phyloP scores from a whole-genome alignment of 176 grass and related monocot species.

The Oryza meridionalis region DNA sequence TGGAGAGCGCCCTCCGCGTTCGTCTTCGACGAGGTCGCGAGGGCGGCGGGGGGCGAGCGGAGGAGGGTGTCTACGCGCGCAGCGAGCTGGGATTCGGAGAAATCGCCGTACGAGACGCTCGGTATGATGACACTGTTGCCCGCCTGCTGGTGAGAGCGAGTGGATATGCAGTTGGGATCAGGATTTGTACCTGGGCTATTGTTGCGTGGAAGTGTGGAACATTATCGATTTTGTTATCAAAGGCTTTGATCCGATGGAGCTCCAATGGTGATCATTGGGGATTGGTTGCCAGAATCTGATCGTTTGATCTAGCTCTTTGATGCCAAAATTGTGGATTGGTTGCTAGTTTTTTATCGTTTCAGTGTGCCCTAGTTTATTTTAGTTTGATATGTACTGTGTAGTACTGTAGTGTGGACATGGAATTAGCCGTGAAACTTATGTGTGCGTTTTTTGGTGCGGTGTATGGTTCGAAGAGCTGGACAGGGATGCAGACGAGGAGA shows the following conservation, averaged over 20 bases:
- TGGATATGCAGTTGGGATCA: slow-evolving; percentile 8
- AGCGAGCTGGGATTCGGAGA: slow-evolving; percentile 87
- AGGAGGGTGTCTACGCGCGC: slow-evolving; percentile 79
- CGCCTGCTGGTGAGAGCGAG: background rate
- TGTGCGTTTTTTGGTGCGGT: slow-evolving; percentile 8
- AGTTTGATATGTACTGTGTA: slow-evolving; percentile 7
- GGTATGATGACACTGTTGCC: slow-evolving; percentile 49
- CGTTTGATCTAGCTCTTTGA: background rate
- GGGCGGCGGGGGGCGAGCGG: slow-evolving; percentile 40
- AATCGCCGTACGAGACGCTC: slow-evolving; percentile 86
- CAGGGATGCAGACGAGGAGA: slow-evolving; percentile 86
- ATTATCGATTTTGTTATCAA: background rate
- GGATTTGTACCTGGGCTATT: background rate
- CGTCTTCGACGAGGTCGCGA: slow-evolving; percentile 67
- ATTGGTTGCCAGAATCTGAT: slow-evolving; percentile 4
- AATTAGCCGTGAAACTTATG: slow-evolving; percentile 26
- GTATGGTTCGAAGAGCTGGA: slow-evolving; percentile 69
- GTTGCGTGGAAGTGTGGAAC: background rate
- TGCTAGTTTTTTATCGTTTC: slow-evolving; percentile 15
- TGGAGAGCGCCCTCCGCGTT: slow-evolving; percentile 50
- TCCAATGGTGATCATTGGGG: background rate
- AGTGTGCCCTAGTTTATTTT: background rate
- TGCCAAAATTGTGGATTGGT: background rate
- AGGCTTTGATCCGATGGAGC: background rate
- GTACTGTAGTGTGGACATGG: background rate